Base-by-base conservation (phyloP, 257 asterid species). In the Nicotiana paniculata region DNA sequence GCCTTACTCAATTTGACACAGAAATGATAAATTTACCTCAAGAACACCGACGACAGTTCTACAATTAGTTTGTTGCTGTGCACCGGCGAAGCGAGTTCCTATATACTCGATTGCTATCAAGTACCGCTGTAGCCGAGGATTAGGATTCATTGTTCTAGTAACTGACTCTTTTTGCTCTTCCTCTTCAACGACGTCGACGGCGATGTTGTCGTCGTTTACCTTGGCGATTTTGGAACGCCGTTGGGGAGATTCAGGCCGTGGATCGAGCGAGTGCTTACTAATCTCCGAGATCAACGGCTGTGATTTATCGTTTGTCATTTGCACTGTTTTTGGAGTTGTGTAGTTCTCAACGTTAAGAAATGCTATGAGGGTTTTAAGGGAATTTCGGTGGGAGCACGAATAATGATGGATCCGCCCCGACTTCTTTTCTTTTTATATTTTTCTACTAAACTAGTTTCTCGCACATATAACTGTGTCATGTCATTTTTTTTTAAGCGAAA, bases 1-100 rank as follows among this genome's bases (percentile, higher is more conserved):
- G 32, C 6, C 7, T 35, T 6, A 18, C 32, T 68, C 18, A 69
- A 43, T 43, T n/a, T 69, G 57, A n/a, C 33, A 39, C 15, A 83
- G 1, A 64, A 54, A 53, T 77, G 53, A 83, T 37, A 43, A 78
- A 54, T 21, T 67, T 37, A 95, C 99, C 91, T 90, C 89, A 24
- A 95, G 96, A 77, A 87, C 97, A 82, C 98, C 99, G 48, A 91
- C 93, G 33, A 92, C 99, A 9, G 99, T 96, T 85, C 98, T 89
- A 66, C 90, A 82, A 62, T 80, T 85, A 46, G 93, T 9, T 86
- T 96, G 99, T 82, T 91, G 87, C 37, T 96, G 99, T 21, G 99
- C 99, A 30, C 99, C 98, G 62, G 91, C 88, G 85, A 96, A 96
- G 75, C 92, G 91, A 76, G 96, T 91, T 57, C 99, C 99, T 28